A percentile compares a stretch with the other conserved stretches of the same genome.
phyloP scores from a whole-genome alignment of 768 basidiomycete genomes.

The Hygrophorus russula region DNA sequence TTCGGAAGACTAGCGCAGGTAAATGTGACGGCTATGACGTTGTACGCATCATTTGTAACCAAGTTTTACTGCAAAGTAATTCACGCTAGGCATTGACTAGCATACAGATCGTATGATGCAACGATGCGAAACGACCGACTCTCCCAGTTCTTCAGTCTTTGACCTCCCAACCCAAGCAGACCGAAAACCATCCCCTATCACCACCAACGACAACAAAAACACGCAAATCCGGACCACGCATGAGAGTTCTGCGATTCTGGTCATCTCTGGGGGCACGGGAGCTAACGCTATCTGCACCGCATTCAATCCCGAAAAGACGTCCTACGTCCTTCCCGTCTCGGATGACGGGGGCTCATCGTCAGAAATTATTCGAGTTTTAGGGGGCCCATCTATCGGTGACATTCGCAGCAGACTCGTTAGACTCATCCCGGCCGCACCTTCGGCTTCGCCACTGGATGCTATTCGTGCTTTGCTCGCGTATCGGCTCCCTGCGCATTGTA shows the following conservation, averaged over 20 bases:
- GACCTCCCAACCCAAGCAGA: conserved; percentile 49
- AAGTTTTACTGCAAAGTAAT: too few species aligned
- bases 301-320: conserved; percentile 50
- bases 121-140: conserved; percentile 21
- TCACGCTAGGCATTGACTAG: too few species aligned
- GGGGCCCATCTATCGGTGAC: conserved; percentile 81
- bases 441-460: conserved; percentile 52
- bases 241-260: conserved; percentile 35
- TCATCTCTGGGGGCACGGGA: conserved; percentile 91
- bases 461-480: conserved; percentile 72
- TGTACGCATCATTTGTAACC: too few species aligned
- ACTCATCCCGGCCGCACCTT: conserved; percentile 60
- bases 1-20: too few species aligned
- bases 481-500: conserved; percentile 57
- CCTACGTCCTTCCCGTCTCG: conserved; percentile 85
- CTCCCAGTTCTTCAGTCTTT: conserved; percentile 66
- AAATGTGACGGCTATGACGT: too few species aligned
- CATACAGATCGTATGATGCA: neutral
- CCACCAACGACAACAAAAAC: neutral
- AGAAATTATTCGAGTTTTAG: conserved; percentile 87
- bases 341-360: conserved; percentile 95
- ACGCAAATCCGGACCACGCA: neutral
- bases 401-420: conserved; percentile 84
- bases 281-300: conserved; percentile 86
- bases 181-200: neutral